These are phyloP conservation scores for Secale cereale DNA, from an alignment of 176 grass and related monocot species.

Conservation along the genomic window DNA sequence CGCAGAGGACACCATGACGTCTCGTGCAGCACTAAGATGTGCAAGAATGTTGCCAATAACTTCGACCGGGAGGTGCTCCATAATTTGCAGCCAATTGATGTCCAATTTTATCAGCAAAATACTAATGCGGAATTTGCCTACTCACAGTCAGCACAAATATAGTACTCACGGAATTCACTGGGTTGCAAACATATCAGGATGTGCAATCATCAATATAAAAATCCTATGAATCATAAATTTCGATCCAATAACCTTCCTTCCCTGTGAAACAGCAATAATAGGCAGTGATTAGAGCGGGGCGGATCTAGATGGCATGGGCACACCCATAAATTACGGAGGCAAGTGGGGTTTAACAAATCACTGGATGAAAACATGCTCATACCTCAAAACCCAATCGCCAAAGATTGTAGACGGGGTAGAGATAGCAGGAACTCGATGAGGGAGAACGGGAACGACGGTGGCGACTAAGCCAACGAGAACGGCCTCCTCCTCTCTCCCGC, in stretches of 20 bases:
- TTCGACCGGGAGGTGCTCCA: constrained; percentile 88
- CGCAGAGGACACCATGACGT: constrained; percentile 77
- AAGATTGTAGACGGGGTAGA: neutral
- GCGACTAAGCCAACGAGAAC: neutral
- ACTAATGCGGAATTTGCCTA: neutral
- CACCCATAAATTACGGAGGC: neutral
- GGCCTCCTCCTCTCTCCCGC: neutral
- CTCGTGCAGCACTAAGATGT: constrained; percentile 62
- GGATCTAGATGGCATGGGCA: neutral
- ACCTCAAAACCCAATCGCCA: neutral
- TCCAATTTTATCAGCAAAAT: constrained; percentile 4
- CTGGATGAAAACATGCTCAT: neutral
- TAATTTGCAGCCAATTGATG: constrained; percentile 24
- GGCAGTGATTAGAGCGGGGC: neutral
- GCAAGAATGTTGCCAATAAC: constrained; percentile 94
- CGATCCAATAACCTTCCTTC: constrained; percentile 17
- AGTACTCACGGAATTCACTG: neutral
- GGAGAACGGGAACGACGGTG: neutral
- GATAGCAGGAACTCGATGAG: neutral
- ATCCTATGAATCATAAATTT: neutral
- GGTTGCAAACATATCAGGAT: constrained; percentile 5
- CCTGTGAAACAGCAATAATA: constrained; percentile 14
- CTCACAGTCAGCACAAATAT: neutral
- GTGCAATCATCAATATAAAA: neutral
- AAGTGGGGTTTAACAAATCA: neutral